Evolutionary conservation across 2,329 filamentous ascomycete species (phyloP), one percentile per base, ranked within the genome.

Genomic region (Ascochyta rabiei): DNA sequence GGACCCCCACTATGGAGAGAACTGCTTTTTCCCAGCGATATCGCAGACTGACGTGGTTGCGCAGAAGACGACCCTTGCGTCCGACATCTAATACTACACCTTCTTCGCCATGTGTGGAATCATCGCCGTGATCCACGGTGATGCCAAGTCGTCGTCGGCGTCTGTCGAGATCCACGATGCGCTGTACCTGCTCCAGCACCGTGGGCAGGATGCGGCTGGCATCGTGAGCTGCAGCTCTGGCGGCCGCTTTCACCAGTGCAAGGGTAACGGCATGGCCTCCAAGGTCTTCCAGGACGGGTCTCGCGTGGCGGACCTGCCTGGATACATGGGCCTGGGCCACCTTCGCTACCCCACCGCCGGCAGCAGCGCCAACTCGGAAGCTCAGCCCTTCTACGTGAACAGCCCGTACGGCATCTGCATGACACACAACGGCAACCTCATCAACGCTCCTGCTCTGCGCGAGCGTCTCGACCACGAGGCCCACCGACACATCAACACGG

Each of bases 371-470:
- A 93, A 91, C 69, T 87, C 91, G 7, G 91, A 96, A 76, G 90
- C 91, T 10, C 92, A 96, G 76, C 93, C 93, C 0, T 96, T 97
- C 76, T 96, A 95, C 72, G 91, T 95, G 67, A 96, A 96, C 79
- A 81, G 79, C 59, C 91, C 90, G 1, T 95, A 91, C 71, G 91
- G 91, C 42, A 89, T 96, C 66, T 89, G 84, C 68, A 84, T 95
- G 72, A 84, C 88, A 19, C 88, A 95, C 77, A 96, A 96, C 70
- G 92, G 93, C 56, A 96, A 96, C 76, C 81, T 96, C 41, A 90
- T 96, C 79, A 91, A 96, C 70, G 85, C 88, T 5, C 81, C 82
- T 2, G 86, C 89, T 47, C 80, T 96, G 42, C 86, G 84, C 72
- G 77, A 81, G 57, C 90, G 87, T 70, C 81, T 96, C 43, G 91